These are phyloP conservation scores for Lentinula edodes DNA, from an alignment of 768 basidiomycete genomes.

Conservation along the genomic window DNA sequence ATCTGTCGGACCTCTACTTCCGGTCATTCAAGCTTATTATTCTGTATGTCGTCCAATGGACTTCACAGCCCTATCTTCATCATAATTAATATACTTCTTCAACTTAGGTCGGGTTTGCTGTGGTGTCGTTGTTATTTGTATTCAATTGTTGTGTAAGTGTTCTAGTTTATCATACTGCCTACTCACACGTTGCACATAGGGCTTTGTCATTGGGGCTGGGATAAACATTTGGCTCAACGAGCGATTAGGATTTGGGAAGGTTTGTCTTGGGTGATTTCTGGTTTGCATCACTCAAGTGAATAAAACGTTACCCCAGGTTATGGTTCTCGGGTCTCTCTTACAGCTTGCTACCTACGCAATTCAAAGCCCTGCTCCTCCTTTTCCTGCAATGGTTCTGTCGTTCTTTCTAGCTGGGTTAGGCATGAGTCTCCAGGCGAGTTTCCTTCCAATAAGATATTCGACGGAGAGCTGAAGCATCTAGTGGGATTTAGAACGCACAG, in stretches of 20 bases:
- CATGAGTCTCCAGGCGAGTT: constrained; percentile 22
- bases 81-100: neutral
- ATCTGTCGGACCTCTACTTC: constrained; percentile 67
- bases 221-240: constrained; percentile 42
- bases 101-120: constrained; percentile 2
- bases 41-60: neutral
- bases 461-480: neutral
- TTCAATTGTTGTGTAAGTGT: neutral
- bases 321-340: constrained; percentile 10
- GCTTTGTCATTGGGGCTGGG: constrained; percentile 40
- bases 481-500: constrained; percentile 29
- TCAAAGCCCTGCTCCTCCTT: constrained; percentile 44
- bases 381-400: constrained; percentile 43
- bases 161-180: neutral
- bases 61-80: no score
- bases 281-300: neutral
- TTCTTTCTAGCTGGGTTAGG: constrained; percentile 25
- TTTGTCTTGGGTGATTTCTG: constrained; percentile 10
- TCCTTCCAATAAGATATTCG: neutral
- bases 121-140: constrained; percentile 4
- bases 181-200: constrained; percentile 18
- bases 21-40: constrained; percentile 26
- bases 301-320: constrained; percentile 1
- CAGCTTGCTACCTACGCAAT: constrained; percentile 1
- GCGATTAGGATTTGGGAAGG: constrained; percentile 39